Base-by-base conservation (phyloP, 208 protist genomes). In the Balamuthia mandrillaris region DNA sequence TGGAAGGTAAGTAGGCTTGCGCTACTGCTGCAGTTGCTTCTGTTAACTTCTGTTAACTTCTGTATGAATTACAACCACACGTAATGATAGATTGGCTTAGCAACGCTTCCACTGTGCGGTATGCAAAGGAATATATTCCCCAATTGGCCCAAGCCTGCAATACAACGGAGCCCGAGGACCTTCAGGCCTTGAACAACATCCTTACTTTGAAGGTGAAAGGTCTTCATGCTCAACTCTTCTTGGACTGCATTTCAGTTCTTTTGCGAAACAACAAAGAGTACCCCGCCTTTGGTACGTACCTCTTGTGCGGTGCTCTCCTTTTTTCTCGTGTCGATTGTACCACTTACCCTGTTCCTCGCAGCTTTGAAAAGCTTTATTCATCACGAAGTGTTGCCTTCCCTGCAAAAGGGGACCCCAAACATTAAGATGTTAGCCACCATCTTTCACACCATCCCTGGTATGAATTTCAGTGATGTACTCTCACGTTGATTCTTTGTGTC, bases 221-320 rank as follows among this genome's bases (percentile, higher is more conserved):
- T 2, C 74, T 52, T 3, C 74, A 52, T 24, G 58, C 45, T 52
- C 3, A 45, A 3, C 47, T 47, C 74, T 65, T 31, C 35, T 45
- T 37, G 5, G 74, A 82, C 10, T 45, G 51, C 29, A 31, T 82
- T 14, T 66, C 74, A 3, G 24, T 60, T n/a, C 29, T 82, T 24
- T 52, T 82, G 1, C 74, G 54, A 1, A 82, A 82, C 74, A 82
- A 82, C 54, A 82, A 82, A 52, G 41, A 37, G n/a, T n/a, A 16
- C 14, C 18, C 16, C 42, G 14, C 47, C 18, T 24, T 54, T 54
- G 16, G 21, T n/a, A n/a, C n/a, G n/a, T n/a, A n/a, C 31, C 66
- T 2, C 31, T 6, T 42, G 27, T 39, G 3, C 2, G 2, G 3
- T 35, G 16, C 2, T 14, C 24, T 14, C 2, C 4, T 35, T 14